A percentile compares a stretch with the other conserved stretches of the same genome.
Evolutionary conservation across 768 basidiomycete species (phyloP).

Genomic region (Phanerodontia chrysosporium): DNA sequence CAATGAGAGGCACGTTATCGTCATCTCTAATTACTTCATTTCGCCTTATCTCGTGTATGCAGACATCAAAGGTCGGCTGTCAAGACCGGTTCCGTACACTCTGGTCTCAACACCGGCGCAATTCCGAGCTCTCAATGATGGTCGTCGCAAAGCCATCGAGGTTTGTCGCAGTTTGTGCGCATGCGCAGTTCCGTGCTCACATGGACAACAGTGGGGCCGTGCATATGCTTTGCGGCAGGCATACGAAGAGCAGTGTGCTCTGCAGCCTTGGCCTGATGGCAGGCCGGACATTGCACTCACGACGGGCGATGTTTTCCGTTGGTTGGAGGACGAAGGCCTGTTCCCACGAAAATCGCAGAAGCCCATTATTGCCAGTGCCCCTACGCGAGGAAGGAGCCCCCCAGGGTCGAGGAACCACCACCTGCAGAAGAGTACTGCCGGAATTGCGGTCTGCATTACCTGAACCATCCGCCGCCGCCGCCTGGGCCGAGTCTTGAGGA

Average conservation of each 20-base stretch:
- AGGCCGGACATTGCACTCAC: slow-evolving; percentile 25
- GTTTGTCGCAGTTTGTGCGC: slow-evolving; percentile 23
- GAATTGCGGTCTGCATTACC: slow-evolving; percentile 19
- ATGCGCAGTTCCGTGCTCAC: not conserved
- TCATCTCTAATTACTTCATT: not conserved
- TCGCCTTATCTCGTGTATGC: not conserved
- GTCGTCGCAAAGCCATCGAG: slow-evolving; percentile 47
- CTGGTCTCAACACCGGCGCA: slow-evolving; percentile 32
- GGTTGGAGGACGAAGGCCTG: slow-evolving; percentile 38
- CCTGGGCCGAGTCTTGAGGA: not conserved
- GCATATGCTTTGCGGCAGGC: slow-evolving; percentile 37
- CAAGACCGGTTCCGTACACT: slow-evolving; percentile 33
- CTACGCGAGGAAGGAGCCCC: not conserved
- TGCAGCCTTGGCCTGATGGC: slow-evolving; percentile 17
- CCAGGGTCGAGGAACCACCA: not conserved
- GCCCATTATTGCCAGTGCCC: not conserved
- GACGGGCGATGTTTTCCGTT: slow-evolving; percentile 40
- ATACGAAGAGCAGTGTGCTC: slow-evolving; percentile 29
- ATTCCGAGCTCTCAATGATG: slow-evolving; percentile 32
- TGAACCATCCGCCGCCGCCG: slow-evolving; percentile 14
- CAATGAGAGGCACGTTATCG: slow-evolving; percentile 31
- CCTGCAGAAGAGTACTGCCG: slow-evolving; percentile 17
- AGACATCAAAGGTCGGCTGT: slow-evolving; percentile 17
- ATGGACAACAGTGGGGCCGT: slow-evolving; percentile 36
- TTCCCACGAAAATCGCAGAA: slow-evolving; percentile 30